phyloP scores from a whole-genome alignment of 768 basidiomycete species.

The Mycena albidolilacea region DNA sequence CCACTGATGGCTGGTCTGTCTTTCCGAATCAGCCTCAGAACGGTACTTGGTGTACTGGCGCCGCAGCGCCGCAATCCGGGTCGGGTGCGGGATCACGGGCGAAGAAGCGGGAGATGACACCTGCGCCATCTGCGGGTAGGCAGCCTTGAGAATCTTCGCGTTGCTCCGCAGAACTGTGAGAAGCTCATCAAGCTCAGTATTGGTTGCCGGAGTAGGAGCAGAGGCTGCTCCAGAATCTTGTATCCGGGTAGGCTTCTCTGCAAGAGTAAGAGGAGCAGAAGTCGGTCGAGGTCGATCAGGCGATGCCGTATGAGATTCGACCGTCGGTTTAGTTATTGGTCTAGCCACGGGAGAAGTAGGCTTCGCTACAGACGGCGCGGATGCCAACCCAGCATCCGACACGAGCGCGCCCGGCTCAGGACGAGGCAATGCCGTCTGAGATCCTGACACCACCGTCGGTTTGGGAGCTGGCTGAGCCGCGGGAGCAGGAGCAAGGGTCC shows the following conservation, averaged over 20 bases:
- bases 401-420: neutral
- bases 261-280: neutral
- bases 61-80: constrained; percentile 7
- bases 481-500: too few species aligned
- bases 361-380: too few species aligned
- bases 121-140: neutral
- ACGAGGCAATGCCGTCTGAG: neutral
- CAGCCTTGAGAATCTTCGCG: constrained; percentile 2
- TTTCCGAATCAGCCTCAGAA: neutral
- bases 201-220: neutral
- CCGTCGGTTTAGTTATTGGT: neutral
- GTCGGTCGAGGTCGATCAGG: neutral
- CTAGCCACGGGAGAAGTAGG: neutral
- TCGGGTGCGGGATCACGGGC: neutral
- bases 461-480: too few species aligned
- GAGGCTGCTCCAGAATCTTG: neutral
- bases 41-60: constrained; percentile 1
- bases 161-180: constrained; percentile 6
- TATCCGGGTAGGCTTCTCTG: neutral
- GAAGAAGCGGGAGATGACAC: neutral
- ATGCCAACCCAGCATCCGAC: neutral
- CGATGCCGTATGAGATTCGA: neutral
- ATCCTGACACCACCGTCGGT: neutral
- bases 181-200: neutral
- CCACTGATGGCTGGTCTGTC: neutral